Percentiles rank a stretch among this genome's conserved stretches.
Conservation (phyloP, 2,329 filamentous ascomycete genomes). For the Fusarium nisikadoi region DNA sequence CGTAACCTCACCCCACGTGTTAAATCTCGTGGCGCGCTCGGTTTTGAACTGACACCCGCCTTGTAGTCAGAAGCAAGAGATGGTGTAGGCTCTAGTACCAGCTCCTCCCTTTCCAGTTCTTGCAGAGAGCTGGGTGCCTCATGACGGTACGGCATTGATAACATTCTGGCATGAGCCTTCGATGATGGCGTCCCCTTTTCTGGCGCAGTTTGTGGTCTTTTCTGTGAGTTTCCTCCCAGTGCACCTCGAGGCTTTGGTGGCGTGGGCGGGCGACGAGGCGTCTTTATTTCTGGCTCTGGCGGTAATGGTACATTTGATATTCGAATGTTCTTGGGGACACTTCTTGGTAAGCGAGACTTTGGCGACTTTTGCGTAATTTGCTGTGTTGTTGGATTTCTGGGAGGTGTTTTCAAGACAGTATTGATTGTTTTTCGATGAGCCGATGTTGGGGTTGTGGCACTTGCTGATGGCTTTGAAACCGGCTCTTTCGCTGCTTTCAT, state of each 20-base stretch:
- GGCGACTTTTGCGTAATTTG: slow-evolving; percentile 13
- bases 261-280: slow-evolving; percentile 25
- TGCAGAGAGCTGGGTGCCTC: slow-evolving; percentile 6
- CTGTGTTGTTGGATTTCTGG: neutral
- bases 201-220: slow-evolving; percentile 15
- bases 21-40: neutral
- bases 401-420: neutral
- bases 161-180: neutral
- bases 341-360: slow-evolving; percentile 13
- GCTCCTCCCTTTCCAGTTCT: slow-evolving; percentile 13
- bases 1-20: neutral
- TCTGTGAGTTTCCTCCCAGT: neutral
- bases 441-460: slow-evolving; percentile 1
- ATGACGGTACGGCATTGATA: slow-evolving; percentile 15
- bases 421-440: neutral
- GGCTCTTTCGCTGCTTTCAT: neutral
- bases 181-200: slow-evolving; percentile 1
- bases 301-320: slow-evolving; percentile 22
- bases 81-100: slow-evolving; percentile 13
- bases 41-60: neutral
- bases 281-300: slow-evolving; percentile 24
- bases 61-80: slow-evolving; percentile 11
- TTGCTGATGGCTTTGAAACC: neutral
- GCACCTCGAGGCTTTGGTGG: slow-evolving; percentile 28
- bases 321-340: slow-evolving; percentile 4